Conservation (phyloP, 2,329 filamentous ascomycete genomes). For the Aotearoamyces nothofagi region DNA sequence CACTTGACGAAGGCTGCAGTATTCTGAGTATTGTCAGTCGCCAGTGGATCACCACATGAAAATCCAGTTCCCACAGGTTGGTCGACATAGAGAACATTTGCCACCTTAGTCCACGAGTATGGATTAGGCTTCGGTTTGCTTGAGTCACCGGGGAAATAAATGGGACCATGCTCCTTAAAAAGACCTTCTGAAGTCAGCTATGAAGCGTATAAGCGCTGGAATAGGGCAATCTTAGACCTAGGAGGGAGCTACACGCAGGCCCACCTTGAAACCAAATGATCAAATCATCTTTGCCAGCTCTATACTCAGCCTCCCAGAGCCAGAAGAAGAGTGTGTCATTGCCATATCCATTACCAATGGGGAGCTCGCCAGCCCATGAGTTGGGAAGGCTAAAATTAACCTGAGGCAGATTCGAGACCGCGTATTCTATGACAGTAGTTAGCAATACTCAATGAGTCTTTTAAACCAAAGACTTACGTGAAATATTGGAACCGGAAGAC, state of each 20-base stretch:
- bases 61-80: conserved; percentile 2
- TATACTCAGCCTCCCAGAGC: conserved; percentile 3
- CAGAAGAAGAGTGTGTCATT: conserved; percentile 4
- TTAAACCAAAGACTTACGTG: too few species aligned
- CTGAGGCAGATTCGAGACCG: conserved; percentile 2
- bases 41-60: not conserved
- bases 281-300: conserved; percentile 1
- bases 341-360: conserved; percentile 1
- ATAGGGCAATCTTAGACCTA: too few species aligned
- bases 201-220: too few species aligned
- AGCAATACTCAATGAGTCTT: too few species aligned
- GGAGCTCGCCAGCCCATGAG: conserved; percentile 3
- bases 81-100: conserved; percentile 4
- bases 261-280: conserved; percentile 5
- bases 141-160: conserved; percentile 1
- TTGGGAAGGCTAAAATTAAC: conserved; percentile 3
- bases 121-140: conserved; percentile 1
- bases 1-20: conserved; percentile 1
- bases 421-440: too few species aligned
- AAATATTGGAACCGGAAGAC: too few species aligned
- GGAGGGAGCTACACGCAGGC: conserved; percentile 2
- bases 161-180: conserved; percentile 4
- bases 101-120: conserved; percentile 3
- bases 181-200: too few species aligned
- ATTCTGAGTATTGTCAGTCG: not conserved